Evolutionary conservation across 1,284 basidiomycete genomes (phyloP).

Genomic region (Flammula alnicola): DNA sequence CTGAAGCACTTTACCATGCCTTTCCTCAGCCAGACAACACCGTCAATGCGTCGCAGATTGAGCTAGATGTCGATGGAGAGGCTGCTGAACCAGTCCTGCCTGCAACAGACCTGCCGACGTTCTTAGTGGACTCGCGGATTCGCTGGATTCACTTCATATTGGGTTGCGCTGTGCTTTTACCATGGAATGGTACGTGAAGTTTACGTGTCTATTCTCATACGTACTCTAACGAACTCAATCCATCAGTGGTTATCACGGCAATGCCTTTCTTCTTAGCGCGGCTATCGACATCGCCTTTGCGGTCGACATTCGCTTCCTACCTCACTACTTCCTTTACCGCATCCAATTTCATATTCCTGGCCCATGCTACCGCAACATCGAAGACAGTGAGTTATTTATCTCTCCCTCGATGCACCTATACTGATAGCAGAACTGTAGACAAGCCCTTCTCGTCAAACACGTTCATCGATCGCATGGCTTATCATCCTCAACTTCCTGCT

Average conservation of each 20-base stretch:
- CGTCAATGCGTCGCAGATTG: constrained; percentile 33
- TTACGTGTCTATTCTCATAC: neutral
- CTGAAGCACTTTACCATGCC: constrained; percentile 43
- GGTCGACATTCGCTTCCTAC: constrained; percentile 70
- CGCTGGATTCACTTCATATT: constrained; percentile 71
- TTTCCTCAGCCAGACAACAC: constrained; percentile 36
- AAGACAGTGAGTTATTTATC: constrained; percentile 55
- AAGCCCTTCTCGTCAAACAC: constrained; percentile 56
- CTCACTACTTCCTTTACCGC: constrained; percentile 67
- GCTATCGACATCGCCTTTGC: constrained; percentile 57
- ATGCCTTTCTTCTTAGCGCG: constrained; percentile 76
- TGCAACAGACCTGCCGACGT: constrained; percentile 31
- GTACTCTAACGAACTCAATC: constrained; percentile 10
- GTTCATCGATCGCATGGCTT: constrained; percentile 48
- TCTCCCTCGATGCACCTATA: neutral
- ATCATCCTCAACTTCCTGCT: constrained; percentile 57
- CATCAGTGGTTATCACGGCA: constrained; percentile 73
- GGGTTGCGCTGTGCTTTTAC: constrained; percentile 72
- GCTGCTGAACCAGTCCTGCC: constrained; percentile 24
- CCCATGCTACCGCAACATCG: constrained; percentile 69
- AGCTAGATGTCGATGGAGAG: constrained; percentile 39
- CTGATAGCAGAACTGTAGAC: constrained; percentile 34
- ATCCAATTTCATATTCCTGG: constrained; percentile 69
- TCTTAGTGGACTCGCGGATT: constrained; percentile 48
- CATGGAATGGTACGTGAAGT: constrained; percentile 79